Evolutionary conservation across 139 green algal species (phyloP).

Genomic region (Gonium pectorale): DNA sequence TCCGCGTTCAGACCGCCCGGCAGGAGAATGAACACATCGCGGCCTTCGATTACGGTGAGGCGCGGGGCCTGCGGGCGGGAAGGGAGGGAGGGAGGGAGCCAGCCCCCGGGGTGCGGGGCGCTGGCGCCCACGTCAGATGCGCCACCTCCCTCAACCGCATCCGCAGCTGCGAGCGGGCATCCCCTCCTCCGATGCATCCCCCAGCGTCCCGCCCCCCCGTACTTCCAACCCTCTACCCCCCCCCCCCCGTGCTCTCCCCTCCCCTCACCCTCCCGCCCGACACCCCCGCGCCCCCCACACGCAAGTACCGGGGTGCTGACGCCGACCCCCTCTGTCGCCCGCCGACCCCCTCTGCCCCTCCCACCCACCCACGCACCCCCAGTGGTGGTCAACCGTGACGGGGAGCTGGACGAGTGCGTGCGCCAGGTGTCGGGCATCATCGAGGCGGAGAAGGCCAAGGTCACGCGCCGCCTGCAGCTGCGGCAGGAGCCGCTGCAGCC

Average conservation of each 20-base stretch:
- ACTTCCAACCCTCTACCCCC: background rate
- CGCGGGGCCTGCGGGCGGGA: too few species aligned
- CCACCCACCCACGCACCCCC: background rate
- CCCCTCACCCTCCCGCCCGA: too few species aligned
- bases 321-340: too few species aligned
- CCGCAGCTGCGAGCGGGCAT: too few species aligned
- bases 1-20: slow-evolving; percentile 83
- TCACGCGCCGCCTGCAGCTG: background rate
- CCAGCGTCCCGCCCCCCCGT: too few species aligned
- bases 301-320: too few species aligned
- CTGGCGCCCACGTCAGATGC: too few species aligned
- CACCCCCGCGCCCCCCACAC: too few species aligned
- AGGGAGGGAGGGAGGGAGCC: too few species aligned
- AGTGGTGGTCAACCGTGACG: slow-evolving; percentile 93
- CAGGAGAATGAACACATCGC: slow-evolving; percentile 73
- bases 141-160: too few species aligned
- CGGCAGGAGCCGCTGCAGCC: background rate
- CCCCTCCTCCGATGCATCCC: too few species aligned
- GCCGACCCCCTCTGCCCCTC: background rate
- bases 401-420: slow-evolving; percentile 85
- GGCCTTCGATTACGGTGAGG: slow-evolving; percentile 92
- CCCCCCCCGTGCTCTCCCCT: background rate
- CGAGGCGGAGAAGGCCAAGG: slow-evolving; percentile 81
- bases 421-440: slow-evolving; percentile 84
- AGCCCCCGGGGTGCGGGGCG: too few species aligned